Evolutionary conservation across 805 yeast genomes (phyloP), one percentile per base, ranked within the genome.

Genomic region (Candida verbasci): DNA sequence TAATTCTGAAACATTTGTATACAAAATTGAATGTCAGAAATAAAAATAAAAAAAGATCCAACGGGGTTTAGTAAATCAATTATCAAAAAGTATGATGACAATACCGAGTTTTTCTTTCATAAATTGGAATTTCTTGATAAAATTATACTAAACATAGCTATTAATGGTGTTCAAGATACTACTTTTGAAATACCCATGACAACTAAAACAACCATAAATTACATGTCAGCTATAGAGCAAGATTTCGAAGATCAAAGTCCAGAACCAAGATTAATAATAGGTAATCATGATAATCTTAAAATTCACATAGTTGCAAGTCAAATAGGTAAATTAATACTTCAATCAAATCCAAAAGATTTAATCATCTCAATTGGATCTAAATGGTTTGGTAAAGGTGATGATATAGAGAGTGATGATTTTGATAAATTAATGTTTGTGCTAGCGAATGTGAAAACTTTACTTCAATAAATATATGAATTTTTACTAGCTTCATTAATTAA

Each of bases 231-330:
- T 9, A 20, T 47, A 10, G 46, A 44, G 29, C 30, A 34, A 24
- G 50, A 49, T 16, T 45, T 42, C 15, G 50, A 52, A 6, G 43
- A 51, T 1, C 62, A 66, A 10, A 39, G 36, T 14, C 37, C 37
- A 12, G 74, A 74, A 30, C 74, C 78, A 1, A 45, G 53, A 2
- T 56, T 74, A 11, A 56, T 72, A 17, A 58, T 74, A 14, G 81
- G 81, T 2, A 65, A 72, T 42, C 60, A 70, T 14, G 57, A 56
- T 29, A 72, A 75, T 45, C 46, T 65, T 40, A 73, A 74, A 44
- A 49, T 72, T 21, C 72, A 68, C 29, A 68, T 75, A 10, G 55
- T 75, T 6, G 75, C 74, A 17, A 51, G 70, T 4, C 78, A 75
- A 45, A 56, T 75, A 20, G 78, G 76, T 2, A 65, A 67, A 46